Percentiles rank a stretch among this genome's conserved stretches.
phyloP scores from a whole-genome alignment of 192 early-diverging fungal genomes.

The Powellomyces hirtus region DNA sequence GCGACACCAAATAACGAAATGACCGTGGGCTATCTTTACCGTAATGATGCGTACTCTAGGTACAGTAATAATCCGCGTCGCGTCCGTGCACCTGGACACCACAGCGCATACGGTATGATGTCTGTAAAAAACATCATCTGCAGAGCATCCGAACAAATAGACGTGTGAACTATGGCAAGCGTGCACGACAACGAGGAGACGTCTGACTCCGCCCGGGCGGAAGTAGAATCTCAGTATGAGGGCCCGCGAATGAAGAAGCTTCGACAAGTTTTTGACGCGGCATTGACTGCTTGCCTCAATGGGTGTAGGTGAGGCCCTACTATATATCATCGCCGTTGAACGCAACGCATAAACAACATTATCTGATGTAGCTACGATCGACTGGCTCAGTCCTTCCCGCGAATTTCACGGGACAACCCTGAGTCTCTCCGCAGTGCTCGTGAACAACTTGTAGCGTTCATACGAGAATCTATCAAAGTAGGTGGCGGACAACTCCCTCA shows the following conservation, averaged over 20 bases:
- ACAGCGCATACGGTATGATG: too few species aligned
- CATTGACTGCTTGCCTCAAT: slow-evolving; percentile 10
- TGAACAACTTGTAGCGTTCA: slow-evolving; percentile 23
- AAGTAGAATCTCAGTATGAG: too few species aligned
- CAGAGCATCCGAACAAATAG: too few species aligned
- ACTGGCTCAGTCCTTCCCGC: slow-evolving; percentile 25
- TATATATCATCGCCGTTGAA: neutral
- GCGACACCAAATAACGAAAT: too few species aligned
- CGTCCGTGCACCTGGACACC: too few species aligned
- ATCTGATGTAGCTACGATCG: slow-evolving; percentile 14
- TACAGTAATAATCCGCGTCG: too few species aligned
- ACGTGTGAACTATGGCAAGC: too few species aligned
- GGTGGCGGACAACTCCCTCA: neutral
- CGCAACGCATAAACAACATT: neutral
- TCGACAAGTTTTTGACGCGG: slow-evolving; percentile 17
- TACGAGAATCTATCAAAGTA: slow-evolving; percentile 7
- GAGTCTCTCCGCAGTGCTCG: slow-evolving; percentile 13
- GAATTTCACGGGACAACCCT: slow-evolving; percentile 13
- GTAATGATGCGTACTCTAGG: too few species aligned
- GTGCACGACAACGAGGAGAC: too few species aligned
- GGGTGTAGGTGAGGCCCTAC: slow-evolving; percentile 7
- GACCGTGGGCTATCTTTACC: too few species aligned
- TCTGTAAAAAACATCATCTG: too few species aligned
- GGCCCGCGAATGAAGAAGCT: slow-evolving; percentile 16
- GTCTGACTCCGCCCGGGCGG: too few species aligned